phyloP scores from a whole-genome alignment of 495 filamentous ascomycete species.

The Lophiostoma macrostomum region DNA sequence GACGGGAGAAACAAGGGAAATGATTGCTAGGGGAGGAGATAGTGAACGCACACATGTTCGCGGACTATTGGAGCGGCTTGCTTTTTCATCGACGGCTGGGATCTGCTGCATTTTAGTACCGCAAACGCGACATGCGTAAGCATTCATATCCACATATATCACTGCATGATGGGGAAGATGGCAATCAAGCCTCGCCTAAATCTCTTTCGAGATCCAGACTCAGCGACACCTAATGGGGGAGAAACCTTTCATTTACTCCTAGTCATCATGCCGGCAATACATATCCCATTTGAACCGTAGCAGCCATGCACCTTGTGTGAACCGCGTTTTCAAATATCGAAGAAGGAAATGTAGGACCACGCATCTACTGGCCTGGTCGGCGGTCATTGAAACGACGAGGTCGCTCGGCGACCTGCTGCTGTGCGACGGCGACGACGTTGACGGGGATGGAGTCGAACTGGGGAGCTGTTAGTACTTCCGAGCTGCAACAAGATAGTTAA shows the following conservation, averaged over 20 bases:
- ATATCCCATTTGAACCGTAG: constrained; percentile 11
- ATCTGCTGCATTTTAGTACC: too few species aligned
- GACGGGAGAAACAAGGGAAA: too few species aligned
- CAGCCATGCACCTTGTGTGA: constrained; percentile 40
- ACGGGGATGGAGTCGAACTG: constrained; percentile 97
- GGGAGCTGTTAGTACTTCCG: constrained; percentile 9
- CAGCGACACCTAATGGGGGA: constrained; percentile 82
- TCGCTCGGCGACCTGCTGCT: constrained; percentile 81
- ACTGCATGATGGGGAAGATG: constrained; percentile 51
- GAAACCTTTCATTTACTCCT: constrained; percentile 31
- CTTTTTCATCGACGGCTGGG: too few species aligned
- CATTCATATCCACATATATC: too few species aligned
- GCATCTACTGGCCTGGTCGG: constrained; percentile 44
- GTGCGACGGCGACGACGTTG: constrained; percentile 84
- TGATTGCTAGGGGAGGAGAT: too few species aligned
- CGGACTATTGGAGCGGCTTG: too few species aligned
- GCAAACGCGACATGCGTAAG: too few species aligned
- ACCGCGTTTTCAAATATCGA: constrained; percentile 31
- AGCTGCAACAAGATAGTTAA: background rate
- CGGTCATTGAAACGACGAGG: constrained; percentile 63
- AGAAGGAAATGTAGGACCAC: constrained; percentile 37
- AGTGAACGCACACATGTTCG: too few species aligned
- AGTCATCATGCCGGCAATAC: constrained; percentile 13
- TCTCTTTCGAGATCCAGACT: constrained; percentile 52
- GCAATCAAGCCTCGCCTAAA: constrained; percentile 86